Percentiles rank a stretch among this genome's conserved stretches.
These are phyloP conservation scores for Metarhizium robertsii DNA, from an alignment of 2,329 filamentous ascomycete genomes.

Conservation along the genomic window DNA sequence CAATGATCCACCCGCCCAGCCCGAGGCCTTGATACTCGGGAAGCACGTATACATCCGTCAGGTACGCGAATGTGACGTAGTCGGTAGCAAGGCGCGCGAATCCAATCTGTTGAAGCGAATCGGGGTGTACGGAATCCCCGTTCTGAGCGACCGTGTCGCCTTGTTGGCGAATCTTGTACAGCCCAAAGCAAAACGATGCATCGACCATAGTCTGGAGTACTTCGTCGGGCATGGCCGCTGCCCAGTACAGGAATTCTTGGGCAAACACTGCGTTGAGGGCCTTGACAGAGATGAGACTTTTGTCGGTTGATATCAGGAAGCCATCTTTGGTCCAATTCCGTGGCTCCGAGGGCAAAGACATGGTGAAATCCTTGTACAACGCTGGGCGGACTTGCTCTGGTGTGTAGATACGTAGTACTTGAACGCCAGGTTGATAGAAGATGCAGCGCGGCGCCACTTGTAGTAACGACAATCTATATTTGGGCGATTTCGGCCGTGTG, in stretches of 20 bases:
- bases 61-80: constrained; percentile 51
- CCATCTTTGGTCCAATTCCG: constrained; percentile 30
- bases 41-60: constrained; percentile 54
- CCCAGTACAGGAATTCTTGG: constrained; percentile 46
- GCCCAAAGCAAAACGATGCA: constrained; percentile 46
- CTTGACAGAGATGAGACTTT: constrained; percentile 35
- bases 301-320: constrained; percentile 48
- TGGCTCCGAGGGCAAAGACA: not conserved
- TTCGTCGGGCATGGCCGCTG: constrained; percentile 33
- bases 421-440: not conserved
- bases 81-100: constrained; percentile 50
- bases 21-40: constrained; percentile 45
- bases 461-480: too few relatives aligned
- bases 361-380: not conserved
- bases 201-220: constrained; percentile 35
- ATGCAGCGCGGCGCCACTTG: not conserved
- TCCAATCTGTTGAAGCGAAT: constrained; percentile 15
- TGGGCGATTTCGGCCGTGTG: not conserved
- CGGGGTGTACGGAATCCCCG: too few relatives aligned
- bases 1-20: constrained; percentile 51
- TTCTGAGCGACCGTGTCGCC: not conserved
- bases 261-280: constrained; percentile 38
- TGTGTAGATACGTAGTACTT: not conserved
- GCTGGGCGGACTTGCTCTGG: not conserved
- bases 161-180: constrained; percentile 29